phyloP scores from a whole-genome alignment of 2,329 filamentous ascomycete species.

The Knoxdaviesia capensis region DNA sequence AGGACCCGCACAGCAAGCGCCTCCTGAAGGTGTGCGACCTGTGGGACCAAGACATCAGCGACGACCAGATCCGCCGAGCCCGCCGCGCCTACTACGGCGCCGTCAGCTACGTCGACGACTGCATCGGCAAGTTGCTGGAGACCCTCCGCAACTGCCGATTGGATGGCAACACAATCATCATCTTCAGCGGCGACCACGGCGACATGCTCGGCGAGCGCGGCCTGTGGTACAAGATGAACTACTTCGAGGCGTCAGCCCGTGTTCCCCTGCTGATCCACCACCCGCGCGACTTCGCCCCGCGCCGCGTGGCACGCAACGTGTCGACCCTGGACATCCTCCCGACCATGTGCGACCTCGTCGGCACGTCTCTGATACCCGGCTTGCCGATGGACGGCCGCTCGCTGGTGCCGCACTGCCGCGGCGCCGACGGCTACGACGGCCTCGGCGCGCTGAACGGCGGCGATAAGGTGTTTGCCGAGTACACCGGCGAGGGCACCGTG shows the following conservation, averaged over 20 bases:
- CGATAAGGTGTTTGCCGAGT: conserved; percentile 86
- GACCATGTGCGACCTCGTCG: conserved; percentile 68
- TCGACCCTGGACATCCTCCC: conserved; percentile 82
- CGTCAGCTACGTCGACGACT: conserved; percentile 85
- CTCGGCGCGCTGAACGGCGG: too few species aligned
- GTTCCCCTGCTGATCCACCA: conserved; percentile 76
- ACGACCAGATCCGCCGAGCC: conserved; percentile 71
- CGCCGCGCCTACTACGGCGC: conserved; percentile 82
- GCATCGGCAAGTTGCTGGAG: conserved; percentile 63
- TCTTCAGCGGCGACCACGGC: conserved; percentile 86
- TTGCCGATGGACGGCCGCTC: conserved; percentile 78
- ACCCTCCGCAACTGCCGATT: conserved; percentile 63
- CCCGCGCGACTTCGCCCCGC: conserved; percentile 54
- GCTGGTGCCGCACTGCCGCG: conserved; percentile 51
- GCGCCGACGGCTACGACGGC: conserved; percentile 19
- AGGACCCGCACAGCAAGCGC: conserved; percentile 73
- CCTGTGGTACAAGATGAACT: conserved; percentile 96
- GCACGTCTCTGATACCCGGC: conserved; percentile 43
- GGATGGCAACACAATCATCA: conserved; percentile 69
- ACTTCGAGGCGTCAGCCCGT: conserved; percentile 78
- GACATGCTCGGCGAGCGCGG: conserved; percentile 91
- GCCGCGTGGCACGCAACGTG: conserved; percentile 63
- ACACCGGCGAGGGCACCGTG: conserved; percentile 82
- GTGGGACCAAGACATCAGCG: conserved; percentile 63
- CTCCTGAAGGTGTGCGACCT: conserved; percentile 74